These are phyloP conservation scores for Huntiella bhutanensis DNA, from an alignment of 2,329 filamentous ascomycete species.

Conservation along the genomic window DNA sequence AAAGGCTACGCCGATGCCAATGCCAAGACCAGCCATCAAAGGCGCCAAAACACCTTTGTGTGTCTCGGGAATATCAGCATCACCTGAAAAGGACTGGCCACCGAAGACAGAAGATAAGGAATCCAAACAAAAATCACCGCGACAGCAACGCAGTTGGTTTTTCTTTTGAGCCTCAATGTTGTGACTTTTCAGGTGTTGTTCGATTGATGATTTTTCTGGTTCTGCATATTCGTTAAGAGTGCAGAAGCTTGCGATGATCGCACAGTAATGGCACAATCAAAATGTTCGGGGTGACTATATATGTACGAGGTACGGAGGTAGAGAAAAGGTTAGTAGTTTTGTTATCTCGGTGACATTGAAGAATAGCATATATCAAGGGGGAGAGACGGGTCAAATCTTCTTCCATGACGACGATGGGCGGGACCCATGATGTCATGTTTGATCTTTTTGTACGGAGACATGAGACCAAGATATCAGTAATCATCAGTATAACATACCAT, in stretches of 20 bases:
- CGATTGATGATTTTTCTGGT: too few species aligned
- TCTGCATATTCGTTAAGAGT: too few species aligned
- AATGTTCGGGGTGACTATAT: constrained; percentile 1
- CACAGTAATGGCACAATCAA: neutral
- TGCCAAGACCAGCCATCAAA: neutral
- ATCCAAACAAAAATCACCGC: neutral
- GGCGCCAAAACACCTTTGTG: too few species aligned
- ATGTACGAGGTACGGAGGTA: neutral
- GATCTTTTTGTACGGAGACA: too few species aligned
- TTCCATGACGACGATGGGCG: constrained; percentile 1
- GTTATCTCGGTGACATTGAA: neutral
- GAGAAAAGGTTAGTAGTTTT: neutral
- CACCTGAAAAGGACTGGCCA: too few species aligned
- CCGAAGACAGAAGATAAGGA: too few species aligned
- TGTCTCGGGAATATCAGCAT: too few species aligned
- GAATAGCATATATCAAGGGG: neutral
- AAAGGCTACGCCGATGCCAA: neutral
- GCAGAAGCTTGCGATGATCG: neutral
- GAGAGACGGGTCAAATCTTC: constrained; percentile 1
- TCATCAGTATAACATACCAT: constrained; percentile 14
- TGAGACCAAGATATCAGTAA: too few species aligned
- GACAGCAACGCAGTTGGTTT: constrained; percentile 1
- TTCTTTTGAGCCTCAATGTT: neutral
- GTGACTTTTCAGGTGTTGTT: too few species aligned
- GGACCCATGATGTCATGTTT: neutral